Evolutionary conservation across 768 basidiomycete genomes (phyloP).

Genomic region (Lactarius vividus): DNA sequence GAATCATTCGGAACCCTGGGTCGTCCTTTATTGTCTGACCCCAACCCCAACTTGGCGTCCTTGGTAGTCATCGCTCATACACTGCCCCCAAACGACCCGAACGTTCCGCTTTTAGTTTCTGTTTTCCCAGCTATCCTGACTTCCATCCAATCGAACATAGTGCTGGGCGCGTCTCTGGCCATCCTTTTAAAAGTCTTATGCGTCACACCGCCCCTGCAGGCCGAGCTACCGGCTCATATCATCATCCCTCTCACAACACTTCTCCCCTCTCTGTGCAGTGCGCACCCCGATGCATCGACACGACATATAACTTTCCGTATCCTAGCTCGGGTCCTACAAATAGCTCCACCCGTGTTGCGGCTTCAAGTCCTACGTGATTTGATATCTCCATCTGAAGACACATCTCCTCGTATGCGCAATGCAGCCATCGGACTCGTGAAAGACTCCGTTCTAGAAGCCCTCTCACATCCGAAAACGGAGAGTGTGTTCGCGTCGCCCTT

Average conservation of each 20-base stretch:
- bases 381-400: constrained; percentile 39
- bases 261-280: constrained; percentile 56
- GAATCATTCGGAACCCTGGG: constrained; percentile 20
- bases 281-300: constrained; percentile 54
- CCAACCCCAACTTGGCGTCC: constrained; percentile 17
- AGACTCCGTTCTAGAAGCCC: constrained; percentile 58
- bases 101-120: constrained; percentile 26
- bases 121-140: constrained; percentile 45
- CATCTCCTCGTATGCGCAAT: constrained; percentile 64
- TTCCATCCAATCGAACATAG: constrained; percentile 51
- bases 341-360: constrained; percentile 46
- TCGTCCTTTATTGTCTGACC: constrained; percentile 21
- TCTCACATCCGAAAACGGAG: constrained; percentile 34
- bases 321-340: constrained; percentile 51
- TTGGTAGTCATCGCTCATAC: constrained; percentile 25
- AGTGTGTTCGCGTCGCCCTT: constrained; percentile 53
- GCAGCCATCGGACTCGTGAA: constrained; percentile 68
- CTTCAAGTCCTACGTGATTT: constrained; percentile 57
- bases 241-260: constrained; percentile 47
- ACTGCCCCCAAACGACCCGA: neutral
- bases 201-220: constrained; percentile 17
- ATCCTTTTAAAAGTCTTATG: constrained; percentile 44
- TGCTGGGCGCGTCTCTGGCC: constrained; percentile 60
- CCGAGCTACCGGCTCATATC: constrained; percentile 43
- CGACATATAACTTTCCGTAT: constrained; percentile 63